Evolutionary conservation across 495 filamentous ascomycete genomes (phyloP), one percentile per base, ranked within the genome.

Genomic region (Lophium mytilinum): DNA sequence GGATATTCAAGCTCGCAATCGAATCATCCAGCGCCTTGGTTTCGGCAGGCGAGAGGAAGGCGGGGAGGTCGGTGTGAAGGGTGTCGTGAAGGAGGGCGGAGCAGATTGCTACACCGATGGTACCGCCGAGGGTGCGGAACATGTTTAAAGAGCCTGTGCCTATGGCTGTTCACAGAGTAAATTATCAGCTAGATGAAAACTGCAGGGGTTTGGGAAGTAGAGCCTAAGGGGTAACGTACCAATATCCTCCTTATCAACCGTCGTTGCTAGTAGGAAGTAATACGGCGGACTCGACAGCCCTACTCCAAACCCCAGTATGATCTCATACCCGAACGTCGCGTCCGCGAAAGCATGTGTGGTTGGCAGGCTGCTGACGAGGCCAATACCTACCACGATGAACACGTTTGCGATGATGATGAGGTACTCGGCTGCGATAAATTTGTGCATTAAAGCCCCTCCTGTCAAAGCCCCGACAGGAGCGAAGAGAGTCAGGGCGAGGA

Each of bases 61-160:
- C 33, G 0, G 55, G 48, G 0, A 68, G 63, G 6, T 53, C 18
- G 41, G 35, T 14, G 0, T 30, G 33, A 1, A 68, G 49, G 5
- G 21, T 19, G 9, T 55, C 52, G 46, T 65, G 58, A 33, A 63
- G 59, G 12, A 66, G 56, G 5, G 63, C 58, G 11, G 55, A 57
- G 50, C 55, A 62, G 14, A 65, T 61, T 4, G 65, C 62, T n/a
- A 68, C 50, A 0, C 55, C 65, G 7, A 68, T 41, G 24, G 48
- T 50, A 5, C 65, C 65, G 14, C 65, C 65, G 1, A 68, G 49
- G 1, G 63, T 65, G 9, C 65, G 65, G 19, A 58, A 48, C 54
- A 59, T 63, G 47, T 68, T 68, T 39, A 61, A 36, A 24, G 59
- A 52, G 4, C 58, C 63, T 10, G 56, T 65, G 18, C 51, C 65